phyloP scores from a whole-genome alignment of 177 flowering plant species.

The Vitis hybrid region DNA sequence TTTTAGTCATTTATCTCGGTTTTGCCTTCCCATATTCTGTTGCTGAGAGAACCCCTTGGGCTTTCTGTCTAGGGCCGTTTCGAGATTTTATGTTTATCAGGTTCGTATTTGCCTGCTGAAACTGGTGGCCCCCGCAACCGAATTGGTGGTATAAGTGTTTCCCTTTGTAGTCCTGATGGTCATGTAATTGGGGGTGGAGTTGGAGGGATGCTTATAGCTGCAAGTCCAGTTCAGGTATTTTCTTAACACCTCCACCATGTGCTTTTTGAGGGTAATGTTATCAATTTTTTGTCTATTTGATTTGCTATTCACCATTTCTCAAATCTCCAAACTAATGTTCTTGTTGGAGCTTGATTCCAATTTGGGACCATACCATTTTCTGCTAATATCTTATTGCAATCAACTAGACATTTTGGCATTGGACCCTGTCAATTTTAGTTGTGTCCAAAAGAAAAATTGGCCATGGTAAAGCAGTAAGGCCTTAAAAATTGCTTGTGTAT shows the following conservation, averaged over 20 bases:
- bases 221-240: slow-evolving; percentile 85
- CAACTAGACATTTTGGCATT: too few relatives aligned
- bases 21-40: background rate
- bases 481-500: too few relatives aligned
- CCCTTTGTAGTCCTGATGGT: slow-evolving; percentile 90
- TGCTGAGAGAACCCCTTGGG: background rate
- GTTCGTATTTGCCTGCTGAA: slow-evolving; percentile 81
- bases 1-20: background rate
- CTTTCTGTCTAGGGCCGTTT: slow-evolving; percentile 66
- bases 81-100: slow-evolving; percentile 87
- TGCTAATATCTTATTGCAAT: too few relatives aligned
- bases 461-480: too few relatives aligned
- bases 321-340: too few relatives aligned
- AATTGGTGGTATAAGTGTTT: slow-evolving; percentile 81
- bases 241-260: background rate
- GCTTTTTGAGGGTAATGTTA: too few relatives aligned
- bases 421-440: too few relatives aligned
- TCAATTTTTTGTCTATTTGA: too few relatives aligned
- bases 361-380: too few relatives aligned
- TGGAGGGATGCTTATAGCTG: slow-evolving; percentile 63
- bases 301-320: too few relatives aligned
- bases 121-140: slow-evolving; percentile 74
- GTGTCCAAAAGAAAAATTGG: background rate
- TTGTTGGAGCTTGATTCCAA: too few relatives aligned
- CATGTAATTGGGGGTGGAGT: slow-evolving; percentile 90